phyloP scores from a whole-genome alignment of 2,329 filamentous ascomycete genomes.

The Xylaria sp. region DNA sequence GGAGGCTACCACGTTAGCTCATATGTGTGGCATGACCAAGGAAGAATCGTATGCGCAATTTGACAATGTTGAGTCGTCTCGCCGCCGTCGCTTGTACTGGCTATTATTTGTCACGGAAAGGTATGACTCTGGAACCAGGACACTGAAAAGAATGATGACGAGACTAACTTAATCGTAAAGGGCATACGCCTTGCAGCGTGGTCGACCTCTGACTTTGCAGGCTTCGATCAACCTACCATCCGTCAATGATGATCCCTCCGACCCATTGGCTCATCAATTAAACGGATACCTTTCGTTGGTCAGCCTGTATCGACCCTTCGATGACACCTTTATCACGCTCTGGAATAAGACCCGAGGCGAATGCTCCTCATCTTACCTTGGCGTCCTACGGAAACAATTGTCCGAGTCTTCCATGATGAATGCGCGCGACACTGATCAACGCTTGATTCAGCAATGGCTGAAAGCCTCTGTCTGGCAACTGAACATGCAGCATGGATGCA shows the following conservation, averaged over 20 bases:
- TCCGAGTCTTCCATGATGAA: conserved; percentile 59
- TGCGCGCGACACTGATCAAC: conserved; percentile 59
- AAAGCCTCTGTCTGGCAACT: conserved; percentile 69
- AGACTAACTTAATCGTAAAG: conserved; percentile 44
- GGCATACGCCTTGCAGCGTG: conserved; percentile 73
- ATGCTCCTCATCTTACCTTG: conserved; percentile 62
- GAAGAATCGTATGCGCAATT: conserved; percentile 67
- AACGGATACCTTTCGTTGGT: conserved; percentile 65
- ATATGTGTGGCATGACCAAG: conserved; percentile 65
- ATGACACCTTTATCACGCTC: conserved; percentile 65
- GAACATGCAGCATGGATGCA: conserved; percentile 59
- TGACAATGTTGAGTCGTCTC: conserved; percentile 64
- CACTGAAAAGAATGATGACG: not conserved
- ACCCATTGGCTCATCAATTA: conserved; percentile 58
- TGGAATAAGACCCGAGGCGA: conserved; percentile 70
- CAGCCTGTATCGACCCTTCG: conserved; percentile 68
- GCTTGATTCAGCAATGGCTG: conserved; percentile 68
- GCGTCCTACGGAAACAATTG: conserved; percentile 66
- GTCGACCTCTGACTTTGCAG: conserved; percentile 72
- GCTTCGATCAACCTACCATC: conserved; percentile 71
- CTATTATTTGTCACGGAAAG: conserved; percentile 74
- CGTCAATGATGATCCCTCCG: conserved; percentile 64
- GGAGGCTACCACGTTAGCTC: conserved; percentile 74
- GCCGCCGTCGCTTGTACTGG: conserved; percentile 74
- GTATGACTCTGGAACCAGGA: conserved; percentile 53